Evolutionary conservation across 257 asterid genomes (phyloP).

Genomic region (Fraxinus cuspidata): DNA sequence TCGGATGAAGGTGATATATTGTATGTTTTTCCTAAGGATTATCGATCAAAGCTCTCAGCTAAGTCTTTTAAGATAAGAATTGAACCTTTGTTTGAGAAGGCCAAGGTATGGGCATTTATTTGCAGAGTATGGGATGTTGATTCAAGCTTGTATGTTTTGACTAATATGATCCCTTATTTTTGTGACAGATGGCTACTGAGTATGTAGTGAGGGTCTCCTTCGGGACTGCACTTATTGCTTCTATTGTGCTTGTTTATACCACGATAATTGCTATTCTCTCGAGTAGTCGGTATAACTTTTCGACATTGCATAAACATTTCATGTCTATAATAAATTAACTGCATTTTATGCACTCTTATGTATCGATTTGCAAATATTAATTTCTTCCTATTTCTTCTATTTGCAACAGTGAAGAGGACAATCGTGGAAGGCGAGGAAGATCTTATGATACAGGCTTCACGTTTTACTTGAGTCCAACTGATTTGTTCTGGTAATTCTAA

Average conservation of each 20-base stretch:
- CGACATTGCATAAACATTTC: constrained; percentile 21
- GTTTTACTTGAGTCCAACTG: constrained; percentile 64
- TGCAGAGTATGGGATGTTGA: constrained; percentile 10
- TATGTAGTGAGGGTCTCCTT: constrained; percentile 88
- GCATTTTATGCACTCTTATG: constrained; percentile 9
- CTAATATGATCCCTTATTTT: constrained; percentile 22
- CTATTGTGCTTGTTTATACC: constrained; percentile 82
- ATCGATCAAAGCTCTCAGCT: constrained; percentile 71
- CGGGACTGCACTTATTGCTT: constrained; percentile 96
- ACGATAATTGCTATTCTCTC: constrained; percentile 76
- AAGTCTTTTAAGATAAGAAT: constrained; percentile 74
- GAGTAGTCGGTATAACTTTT: constrained; percentile 67
- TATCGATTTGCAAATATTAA: constrained; percentile 1
- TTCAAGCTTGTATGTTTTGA: constrained; percentile 15
- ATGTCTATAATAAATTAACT: constrained; percentile 8
- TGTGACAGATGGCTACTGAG: constrained; percentile 79
- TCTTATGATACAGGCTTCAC: constrained; percentile 62
- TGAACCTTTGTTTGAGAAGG: constrained; percentile 81
- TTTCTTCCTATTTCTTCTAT: constrained; percentile 19
- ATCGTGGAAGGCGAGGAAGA: constrained; percentile 87
- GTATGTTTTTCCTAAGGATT: constrained; percentile 80
- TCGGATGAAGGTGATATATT: constrained; percentile 96
- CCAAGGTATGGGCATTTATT: constrained; percentile 62
- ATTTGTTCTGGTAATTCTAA: constrained; percentile 76
- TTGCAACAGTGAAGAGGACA: constrained; percentile 68